These are phyloP conservation scores for Salisapilia sapeloensis DNA, from an alignment of 352 stramenopile genomes.

Conservation along the genomic window DNA sequence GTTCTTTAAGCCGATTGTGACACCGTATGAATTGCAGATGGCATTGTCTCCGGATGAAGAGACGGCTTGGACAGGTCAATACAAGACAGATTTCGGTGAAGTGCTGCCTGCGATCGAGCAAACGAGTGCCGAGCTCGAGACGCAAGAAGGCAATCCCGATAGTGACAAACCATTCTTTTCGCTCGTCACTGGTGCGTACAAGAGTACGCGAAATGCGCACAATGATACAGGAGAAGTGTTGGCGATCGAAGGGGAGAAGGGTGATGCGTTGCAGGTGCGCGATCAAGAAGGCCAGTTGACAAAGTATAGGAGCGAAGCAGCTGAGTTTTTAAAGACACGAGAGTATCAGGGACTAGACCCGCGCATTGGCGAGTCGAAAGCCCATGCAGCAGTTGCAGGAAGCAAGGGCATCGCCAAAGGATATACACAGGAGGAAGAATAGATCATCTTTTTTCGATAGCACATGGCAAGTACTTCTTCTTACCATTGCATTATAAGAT, in stretches of 20 bases:
- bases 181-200: conserved; percentile 61
- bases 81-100: conserved; percentile 73
- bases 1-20: conserved; percentile 87
- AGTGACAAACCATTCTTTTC: conserved; percentile 72
- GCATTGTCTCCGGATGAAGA: conserved; percentile 72
- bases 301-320: conserved; percentile 52
- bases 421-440: conserved; percentile 41
- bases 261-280: conserved; percentile 30
- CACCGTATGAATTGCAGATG: conserved; percentile 89
- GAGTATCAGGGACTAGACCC: conserved; percentile 74
- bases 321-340: conserved; percentile 41
- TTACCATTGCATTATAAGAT: no score
- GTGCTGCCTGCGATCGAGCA: conserved; percentile 40
- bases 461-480: no score
- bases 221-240: conserved; percentile 3
- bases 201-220: conserved; percentile 11
- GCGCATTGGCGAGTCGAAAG: conserved; percentile 56
- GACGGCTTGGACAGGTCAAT: conserved; percentile 72
- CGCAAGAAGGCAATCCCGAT: conserved; percentile 12
- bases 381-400: conserved; percentile 58
- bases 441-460: no score
- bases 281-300: conserved; percentile 33
- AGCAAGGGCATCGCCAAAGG: conserved; percentile 56
- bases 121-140: conserved; percentile 11
- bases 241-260: conserved; percentile 7